Evolutionary conservation across 805 yeast genomes (phyloP).

Genomic region (Spathaspora girioi): DNA sequence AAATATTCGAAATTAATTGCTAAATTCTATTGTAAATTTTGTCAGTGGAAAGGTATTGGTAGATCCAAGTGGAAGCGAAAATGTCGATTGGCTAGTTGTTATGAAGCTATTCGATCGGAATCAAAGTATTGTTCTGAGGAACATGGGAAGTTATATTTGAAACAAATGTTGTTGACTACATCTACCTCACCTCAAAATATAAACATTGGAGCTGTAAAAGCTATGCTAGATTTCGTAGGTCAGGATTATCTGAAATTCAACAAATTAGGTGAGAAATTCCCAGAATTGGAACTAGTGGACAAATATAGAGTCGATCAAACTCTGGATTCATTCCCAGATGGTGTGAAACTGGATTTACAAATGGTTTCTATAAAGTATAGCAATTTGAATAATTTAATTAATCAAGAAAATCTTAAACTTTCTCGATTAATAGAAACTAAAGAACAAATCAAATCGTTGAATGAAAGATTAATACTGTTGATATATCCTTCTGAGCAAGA

Average conservation of each 20-base stretch:
- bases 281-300: constrained; percentile 34
- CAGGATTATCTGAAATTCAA: constrained; percentile 17
- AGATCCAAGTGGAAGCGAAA: constrained; percentile 69
- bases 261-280: constrained; percentile 35
- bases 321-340: constrained; percentile 6
- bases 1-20: constrained; percentile 53
- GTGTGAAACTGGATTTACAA: constrained; percentile 6
- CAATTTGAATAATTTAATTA: not conserved
- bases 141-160: constrained; percentile 57
- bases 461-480: constrained; percentile 27
- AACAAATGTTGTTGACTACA: constrained; percentile 15
- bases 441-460: constrained; percentile 33
- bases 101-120: constrained; percentile 44
- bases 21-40: constrained; percentile 69
- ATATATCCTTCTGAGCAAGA: constrained; percentile 9
- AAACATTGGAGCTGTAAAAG: constrained; percentile 18
- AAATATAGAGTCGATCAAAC: constrained; percentile 15
- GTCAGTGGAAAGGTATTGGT: constrained; percentile 53
- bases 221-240: constrained; percentile 19
- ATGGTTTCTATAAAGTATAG: not conserved
- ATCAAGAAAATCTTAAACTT: constrained; percentile 11
- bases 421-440: constrained; percentile 25
- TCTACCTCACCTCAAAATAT: constrained; percentile 8
- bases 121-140: constrained; percentile 72
- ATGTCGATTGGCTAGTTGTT: constrained; percentile 62